phyloP scores from a whole-genome alignment of 2,329 filamentous ascomycete species.

The Trichoderma sp. region DNA sequence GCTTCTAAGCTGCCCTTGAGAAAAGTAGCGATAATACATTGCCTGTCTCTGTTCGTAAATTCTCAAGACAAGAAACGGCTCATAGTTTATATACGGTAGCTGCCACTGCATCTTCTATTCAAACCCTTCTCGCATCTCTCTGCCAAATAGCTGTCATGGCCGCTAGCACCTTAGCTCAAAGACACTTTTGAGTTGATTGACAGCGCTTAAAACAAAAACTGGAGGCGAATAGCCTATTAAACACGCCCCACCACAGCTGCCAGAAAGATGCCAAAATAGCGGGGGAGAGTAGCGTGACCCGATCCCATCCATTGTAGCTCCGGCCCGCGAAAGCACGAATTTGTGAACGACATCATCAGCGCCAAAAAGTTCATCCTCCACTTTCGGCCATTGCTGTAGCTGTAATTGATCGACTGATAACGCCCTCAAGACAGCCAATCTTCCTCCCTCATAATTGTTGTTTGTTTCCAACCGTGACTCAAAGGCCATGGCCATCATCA shows the following conservation, averaged over 20 bases:
- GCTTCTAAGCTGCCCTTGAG: too few species aligned
- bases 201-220: background rate
- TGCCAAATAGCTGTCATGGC: background rate
- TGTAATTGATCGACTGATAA: background rate
- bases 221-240: background rate
- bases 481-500: constrained; percentile 23
- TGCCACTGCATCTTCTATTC: background rate
- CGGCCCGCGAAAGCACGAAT: constrained; percentile 3
- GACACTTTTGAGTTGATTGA: background rate
- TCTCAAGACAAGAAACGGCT: too few species aligned
- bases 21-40: too few species aligned
- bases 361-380: background rate
- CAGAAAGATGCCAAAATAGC: background rate
- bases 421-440: background rate
- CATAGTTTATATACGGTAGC: too few species aligned
- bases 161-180: background rate
- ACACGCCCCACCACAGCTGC: background rate
- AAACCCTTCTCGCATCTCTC: background rate
- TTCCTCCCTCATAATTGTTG: background rate
- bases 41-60: too few species aligned
- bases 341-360: constrained; percentile 5
- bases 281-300: constrained; percentile 19
- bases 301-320: background rate
- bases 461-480: background rate
- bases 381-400: background rate